Percentiles rank a stretch among this genome's conserved stretches.
These are phyloP conservation scores for Ziziphus jujuba DNA, from an alignment of 306 rosid species.

Conservation along the genomic window DNA sequence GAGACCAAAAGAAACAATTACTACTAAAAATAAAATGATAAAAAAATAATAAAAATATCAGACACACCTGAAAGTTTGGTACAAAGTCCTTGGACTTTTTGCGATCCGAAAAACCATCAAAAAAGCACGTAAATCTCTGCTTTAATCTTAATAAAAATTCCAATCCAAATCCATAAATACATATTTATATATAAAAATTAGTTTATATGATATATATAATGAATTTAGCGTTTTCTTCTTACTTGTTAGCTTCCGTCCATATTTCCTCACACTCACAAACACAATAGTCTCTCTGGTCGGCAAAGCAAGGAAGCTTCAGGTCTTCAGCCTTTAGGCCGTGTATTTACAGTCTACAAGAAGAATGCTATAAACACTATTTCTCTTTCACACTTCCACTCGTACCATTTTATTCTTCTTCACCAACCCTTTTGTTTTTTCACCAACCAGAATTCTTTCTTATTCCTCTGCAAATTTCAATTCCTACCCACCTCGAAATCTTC, in stretches of 20 bases:
- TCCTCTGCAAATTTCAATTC: background rate
- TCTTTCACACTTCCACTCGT: background rate
- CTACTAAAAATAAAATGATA: background rate
- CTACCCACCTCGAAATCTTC: background rate
- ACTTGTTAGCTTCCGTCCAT: slow-evolving; percentile 9
- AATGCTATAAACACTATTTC: too few species aligned
- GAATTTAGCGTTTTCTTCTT: slow-evolving; percentile 10
- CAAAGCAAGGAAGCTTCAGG: too few species aligned
- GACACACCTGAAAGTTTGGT: slow-evolving; percentile 29
- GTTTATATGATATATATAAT: background rate
- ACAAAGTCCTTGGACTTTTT: slow-evolving; percentile 22
- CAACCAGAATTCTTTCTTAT: background rate
- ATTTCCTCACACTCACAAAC: too few species aligned
- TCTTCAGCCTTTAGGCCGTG: too few species aligned
- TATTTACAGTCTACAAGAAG: too few species aligned
- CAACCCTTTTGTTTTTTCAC: background rate
- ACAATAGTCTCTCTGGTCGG: too few species aligned
- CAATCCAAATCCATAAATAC: too few species aligned
- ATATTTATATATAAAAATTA: too few species aligned
- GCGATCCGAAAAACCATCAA: slow-evolving; percentile 19
- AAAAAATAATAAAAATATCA: slow-evolving; percentile 1
- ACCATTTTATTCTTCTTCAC: background rate
- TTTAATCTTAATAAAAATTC: too few species aligned
- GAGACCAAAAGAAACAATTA: background rate
- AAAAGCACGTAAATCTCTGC: background rate